phyloP scores from a whole-genome alignment of 2,329 filamentous ascomycete species.

The Phaeoacremonium minimum region DNA sequence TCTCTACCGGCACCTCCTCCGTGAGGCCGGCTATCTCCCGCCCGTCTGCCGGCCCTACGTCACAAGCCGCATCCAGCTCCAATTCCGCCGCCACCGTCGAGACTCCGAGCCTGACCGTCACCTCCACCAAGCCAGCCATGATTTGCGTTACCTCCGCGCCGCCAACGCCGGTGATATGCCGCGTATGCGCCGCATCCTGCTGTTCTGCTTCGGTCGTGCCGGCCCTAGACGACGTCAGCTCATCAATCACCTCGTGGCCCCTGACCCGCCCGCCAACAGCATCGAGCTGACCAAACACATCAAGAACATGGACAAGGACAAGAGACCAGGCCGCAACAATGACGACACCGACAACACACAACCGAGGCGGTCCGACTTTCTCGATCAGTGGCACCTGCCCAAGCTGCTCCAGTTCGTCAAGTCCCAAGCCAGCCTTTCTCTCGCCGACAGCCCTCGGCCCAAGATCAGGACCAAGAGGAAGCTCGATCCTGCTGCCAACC shows the following conservation, averaged over 20 bases:
- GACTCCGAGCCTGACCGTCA: constrained; percentile 12
- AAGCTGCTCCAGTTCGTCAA: constrained; percentile 36
- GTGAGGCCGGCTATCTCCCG: constrained; percentile 57
- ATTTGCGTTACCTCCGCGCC: constrained; percentile 44
- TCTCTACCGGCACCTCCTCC: constrained; percentile 56
- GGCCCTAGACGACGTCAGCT: constrained; percentile 49
- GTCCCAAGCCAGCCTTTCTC: constrained; percentile 29
- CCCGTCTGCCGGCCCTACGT: constrained; percentile 41
- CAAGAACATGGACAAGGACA: constrained; percentile 4
- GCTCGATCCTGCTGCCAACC: constrained; percentile 24
- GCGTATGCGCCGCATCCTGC: constrained; percentile 43
- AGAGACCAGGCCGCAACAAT: background rate
- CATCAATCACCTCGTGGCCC: constrained; percentile 29
- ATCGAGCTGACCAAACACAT: constrained; percentile 31
- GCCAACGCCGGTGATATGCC: constrained; percentile 46
- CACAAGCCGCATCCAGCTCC: constrained; percentile 33
- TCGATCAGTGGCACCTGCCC: constrained; percentile 43
- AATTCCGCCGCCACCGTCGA: constrained; percentile 37
- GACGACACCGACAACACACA: constrained; percentile 2
- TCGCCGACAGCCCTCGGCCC: constrained; percentile 23
- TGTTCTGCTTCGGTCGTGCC: constrained; percentile 45
- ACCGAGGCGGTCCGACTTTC: constrained; percentile 27
- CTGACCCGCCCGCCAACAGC: constrained; percentile 32
- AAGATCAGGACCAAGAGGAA: constrained; percentile 20
- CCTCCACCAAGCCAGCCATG: constrained; percentile 32